phyloP scores from a whole-genome alignment of 805 yeast genomes.

The Starmerella ratchasimensis region DNA sequence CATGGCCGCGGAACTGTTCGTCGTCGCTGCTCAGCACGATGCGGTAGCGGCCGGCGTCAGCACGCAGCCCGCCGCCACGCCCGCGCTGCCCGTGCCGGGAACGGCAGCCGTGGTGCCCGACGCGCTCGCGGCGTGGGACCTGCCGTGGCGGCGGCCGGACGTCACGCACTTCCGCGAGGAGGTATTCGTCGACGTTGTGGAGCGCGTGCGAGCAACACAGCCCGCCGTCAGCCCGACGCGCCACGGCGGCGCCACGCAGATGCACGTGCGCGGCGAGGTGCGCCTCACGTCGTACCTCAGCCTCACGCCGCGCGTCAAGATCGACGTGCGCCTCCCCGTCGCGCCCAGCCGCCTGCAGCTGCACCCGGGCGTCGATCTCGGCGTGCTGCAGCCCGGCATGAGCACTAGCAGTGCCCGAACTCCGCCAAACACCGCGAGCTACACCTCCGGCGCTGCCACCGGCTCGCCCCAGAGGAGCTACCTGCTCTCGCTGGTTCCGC shows the following conservation, averaged over 20 bases:
- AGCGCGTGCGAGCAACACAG: slow-evolving; percentile 40
- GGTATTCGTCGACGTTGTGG: slow-evolving; percentile 69
- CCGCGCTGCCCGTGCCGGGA: not conserved
- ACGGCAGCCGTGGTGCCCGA: too few species aligned
- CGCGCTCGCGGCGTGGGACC: slow-evolving; percentile 14
- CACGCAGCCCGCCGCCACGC: not conserved
- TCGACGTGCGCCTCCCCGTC: slow-evolving; percentile 31
- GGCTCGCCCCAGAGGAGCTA: slow-evolving; percentile 40
- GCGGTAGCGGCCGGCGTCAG: not conserved
- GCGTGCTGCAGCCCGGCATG: too few species aligned
- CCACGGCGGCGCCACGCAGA: slow-evolving; percentile 18
- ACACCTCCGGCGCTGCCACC: too few species aligned
- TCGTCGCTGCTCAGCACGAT: slow-evolving; percentile 7
- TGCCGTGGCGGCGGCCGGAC: slow-evolving; percentile 68
- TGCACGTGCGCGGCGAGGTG: slow-evolving; percentile 45
- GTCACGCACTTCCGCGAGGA: slow-evolving; percentile 72
- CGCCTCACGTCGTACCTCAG: slow-evolving; percentile 55
- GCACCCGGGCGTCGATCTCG: slow-evolving; percentile 53
- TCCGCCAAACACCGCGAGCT: too few species aligned
- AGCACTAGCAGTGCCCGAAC: too few species aligned
- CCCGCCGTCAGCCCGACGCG: slow-evolving; percentile 22
- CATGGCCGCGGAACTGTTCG: too few species aligned
- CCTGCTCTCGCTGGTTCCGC: slow-evolving; percentile 60
- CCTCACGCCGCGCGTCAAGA: slow-evolving; percentile 59
- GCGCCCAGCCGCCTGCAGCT: slow-evolving; percentile 26